phyloP scores from a whole-genome alignment of 2,329 filamentous ascomycete genomes.

The Torrubiella hemipterigena region DNA sequence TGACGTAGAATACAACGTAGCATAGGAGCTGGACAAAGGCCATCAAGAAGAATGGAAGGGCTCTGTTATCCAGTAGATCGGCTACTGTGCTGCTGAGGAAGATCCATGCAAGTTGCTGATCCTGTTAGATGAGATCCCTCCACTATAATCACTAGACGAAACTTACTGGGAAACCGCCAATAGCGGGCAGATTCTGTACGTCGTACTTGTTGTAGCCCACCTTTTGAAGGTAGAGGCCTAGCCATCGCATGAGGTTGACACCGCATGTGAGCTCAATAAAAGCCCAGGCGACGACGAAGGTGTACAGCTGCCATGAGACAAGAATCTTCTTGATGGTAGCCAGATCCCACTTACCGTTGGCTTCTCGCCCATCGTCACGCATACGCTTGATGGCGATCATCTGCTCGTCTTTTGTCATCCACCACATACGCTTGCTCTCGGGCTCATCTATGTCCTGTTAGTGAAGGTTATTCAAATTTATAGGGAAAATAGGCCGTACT shows the following conservation, averaged over 20 bases:
- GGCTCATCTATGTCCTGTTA: conserved; percentile 4
- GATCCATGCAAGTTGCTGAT: conserved; percentile 5
- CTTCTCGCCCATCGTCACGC: conserved; percentile 5
- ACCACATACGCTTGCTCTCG: conserved; percentile 6
- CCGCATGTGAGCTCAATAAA: conserved; percentile 6
- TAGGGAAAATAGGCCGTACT: background rate
- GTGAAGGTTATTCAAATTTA: background rate
- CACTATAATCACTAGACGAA: too few relatives aligned
- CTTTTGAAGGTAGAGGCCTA: conserved; percentile 6
- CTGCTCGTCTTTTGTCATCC: conserved; percentile 6
- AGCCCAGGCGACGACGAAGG: conserved; percentile 7
- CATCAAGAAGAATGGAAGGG: conserved; percentile 3
- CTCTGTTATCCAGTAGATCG: conserved; percentile 5
- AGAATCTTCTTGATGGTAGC: conserved; percentile 3
- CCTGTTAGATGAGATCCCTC: background rate
- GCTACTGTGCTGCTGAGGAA: conserved; percentile 5
- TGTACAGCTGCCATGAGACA: conserved; percentile 7
- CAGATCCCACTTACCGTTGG: conserved; percentile 4
- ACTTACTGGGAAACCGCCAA: too few relatives aligned
- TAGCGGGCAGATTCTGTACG: too few relatives aligned
- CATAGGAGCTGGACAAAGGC: conserved; percentile 3
- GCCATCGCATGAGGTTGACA: conserved; percentile 6
- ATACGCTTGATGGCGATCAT: conserved; percentile 2
- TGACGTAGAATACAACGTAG: conserved; percentile 4
- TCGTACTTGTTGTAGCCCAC: too few relatives aligned